These are phyloP conservation scores for Colletotrichum costaricense DNA, from an alignment of 2,329 filamentous ascomycete genomes.

Conservation along the genomic window DNA sequence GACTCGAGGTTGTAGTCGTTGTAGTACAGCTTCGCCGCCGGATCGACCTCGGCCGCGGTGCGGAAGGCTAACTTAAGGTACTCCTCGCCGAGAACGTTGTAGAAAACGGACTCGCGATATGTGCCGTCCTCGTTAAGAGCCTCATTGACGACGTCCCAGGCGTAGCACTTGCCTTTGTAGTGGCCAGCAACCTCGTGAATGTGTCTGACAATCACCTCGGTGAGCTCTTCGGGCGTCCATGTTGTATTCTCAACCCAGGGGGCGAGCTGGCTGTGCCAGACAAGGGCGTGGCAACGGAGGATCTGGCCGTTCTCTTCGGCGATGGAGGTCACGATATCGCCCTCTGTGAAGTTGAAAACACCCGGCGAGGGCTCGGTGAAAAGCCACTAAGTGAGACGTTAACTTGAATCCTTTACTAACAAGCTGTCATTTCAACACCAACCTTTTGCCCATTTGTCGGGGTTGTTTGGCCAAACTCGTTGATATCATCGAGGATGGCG, in stretches of 20 bases:
- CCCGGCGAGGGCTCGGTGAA: conserved; percentile 68
- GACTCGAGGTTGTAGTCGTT: conserved; percentile 72
- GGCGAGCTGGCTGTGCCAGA: conserved; percentile 61
- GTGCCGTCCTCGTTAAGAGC: conserved; percentile 68
- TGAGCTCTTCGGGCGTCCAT: conserved; percentile 70
- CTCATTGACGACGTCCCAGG: conserved; percentile 77
- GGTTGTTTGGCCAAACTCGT: conserved; percentile 72
- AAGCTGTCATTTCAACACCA: not conserved
- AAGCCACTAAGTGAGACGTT: conserved; percentile 56
- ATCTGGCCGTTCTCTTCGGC: conserved; percentile 55
- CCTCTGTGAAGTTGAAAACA: conserved; percentile 70
- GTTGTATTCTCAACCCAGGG: conserved; percentile 41
- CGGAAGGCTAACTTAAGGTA: conserved; percentile 70
- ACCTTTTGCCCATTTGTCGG: conserved; percentile 69
- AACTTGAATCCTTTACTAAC: not conserved
- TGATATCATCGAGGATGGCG: conserved; percentile 60
- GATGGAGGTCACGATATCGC: conserved; percentile 60
- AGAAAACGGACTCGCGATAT: conserved; percentile 65
- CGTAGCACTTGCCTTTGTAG: conserved; percentile 70
- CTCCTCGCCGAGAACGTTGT: conserved; percentile 63
- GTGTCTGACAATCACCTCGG: conserved; percentile 62
- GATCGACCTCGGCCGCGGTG: conserved; percentile 64
- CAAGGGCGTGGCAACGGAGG: conserved; percentile 68
- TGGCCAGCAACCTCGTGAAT: conserved; percentile 68
- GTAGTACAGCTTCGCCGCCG: conserved; percentile 66